Evolutionary conservation across 1,284 basidiomycete genomes (phyloP), one percentile per base, ranked within the genome.

Genomic region (Pyrrhoderma noxium): DNA sequence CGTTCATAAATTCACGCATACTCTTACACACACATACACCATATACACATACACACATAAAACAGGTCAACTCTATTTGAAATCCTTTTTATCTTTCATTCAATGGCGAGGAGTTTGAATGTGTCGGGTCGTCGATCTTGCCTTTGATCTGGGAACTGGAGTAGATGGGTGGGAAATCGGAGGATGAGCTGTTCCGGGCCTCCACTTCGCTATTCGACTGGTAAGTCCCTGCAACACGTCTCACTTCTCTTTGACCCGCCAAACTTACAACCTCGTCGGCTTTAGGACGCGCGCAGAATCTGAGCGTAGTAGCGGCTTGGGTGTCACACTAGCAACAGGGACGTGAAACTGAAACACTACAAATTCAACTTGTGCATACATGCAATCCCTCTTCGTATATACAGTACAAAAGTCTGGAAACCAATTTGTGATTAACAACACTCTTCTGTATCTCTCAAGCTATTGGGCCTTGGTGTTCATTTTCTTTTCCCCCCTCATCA

Each of bases 121-220:
- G 50, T 9, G 21, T 47, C 35, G 46, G 21, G 35, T 36, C 36
- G 36, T 47, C 46, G 39, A 41, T 36, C 22, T 35, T 22, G 18
- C 23, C 39, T 14, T 11, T 31, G 27, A 5, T 31, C 27, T 31
- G 7, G 27, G 7, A 11, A 31, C 11, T 31, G 27, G 5, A 31
- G 27, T 5, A 31, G 27, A 31, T 31, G 5, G 27, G 27, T 11
- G 27, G 27, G 27, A 31, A 11, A 31, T 31, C 27, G 27, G 27
- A 5, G 11, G 5, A 31, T 31, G 27, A 5, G 27, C 7, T 31
- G 16, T 16, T n/a, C 38, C 38, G n/a, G 38, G 5, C 38, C n/a
- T 40, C 38, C n/a, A 7, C 38, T n/a, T 11, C 11, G 11, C 11
- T 31, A 31, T 31, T 11, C 35, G n/a, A 19, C 18, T 18, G 16